Conservation (phyloP, 2,329 filamentous ascomycete species). For the Domatiomyces catenatus region DNA sequence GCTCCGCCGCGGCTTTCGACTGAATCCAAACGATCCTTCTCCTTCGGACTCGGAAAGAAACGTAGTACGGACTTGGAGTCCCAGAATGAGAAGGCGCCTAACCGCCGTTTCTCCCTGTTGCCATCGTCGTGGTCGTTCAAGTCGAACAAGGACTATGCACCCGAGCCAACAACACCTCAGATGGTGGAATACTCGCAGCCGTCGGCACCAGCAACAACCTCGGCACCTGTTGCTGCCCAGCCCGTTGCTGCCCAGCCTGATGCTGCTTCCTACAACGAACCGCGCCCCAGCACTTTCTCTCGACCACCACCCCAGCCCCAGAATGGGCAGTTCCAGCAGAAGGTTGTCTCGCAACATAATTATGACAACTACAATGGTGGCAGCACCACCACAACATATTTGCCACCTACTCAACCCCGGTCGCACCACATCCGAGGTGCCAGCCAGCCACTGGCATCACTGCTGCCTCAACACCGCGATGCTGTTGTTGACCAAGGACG, state of each 20-base stretch:
- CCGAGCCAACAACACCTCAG: constrained; percentile 26
- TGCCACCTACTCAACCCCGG: constrained; percentile 2
- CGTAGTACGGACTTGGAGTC: constrained; percentile 52
- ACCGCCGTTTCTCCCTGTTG: constrained; percentile 55
- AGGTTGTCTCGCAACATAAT: constrained; percentile 2
- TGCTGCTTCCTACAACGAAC: constrained; percentile 5
- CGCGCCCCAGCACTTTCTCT: constrained; percentile 11
- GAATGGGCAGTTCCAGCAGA: constrained; percentile 7
- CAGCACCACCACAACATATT: background rate
- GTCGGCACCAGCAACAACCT: background rate
- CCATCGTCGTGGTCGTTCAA: constrained; percentile 50
- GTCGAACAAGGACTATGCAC: constrained; percentile 34
- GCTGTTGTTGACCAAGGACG: constrained; percentile 13
- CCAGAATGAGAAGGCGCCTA: constrained; percentile 38
- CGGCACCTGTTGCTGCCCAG: constrained; percentile 5
- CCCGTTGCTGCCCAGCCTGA: constrained; percentile 14
- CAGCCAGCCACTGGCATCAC: constrained; percentile 20
- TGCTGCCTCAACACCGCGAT: constrained; percentile 28
- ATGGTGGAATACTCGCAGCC: constrained; percentile 14
- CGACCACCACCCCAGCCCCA: constrained; percentile 14
- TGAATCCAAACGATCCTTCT: constrained; percentile 61
- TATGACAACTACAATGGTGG: constrained; percentile 17
- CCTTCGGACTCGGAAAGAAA: constrained; percentile 54
- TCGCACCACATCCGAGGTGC: background rate
- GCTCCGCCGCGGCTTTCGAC: constrained; percentile 47